Evolutionary conservation across 345 rosid species (phyloP).

Genomic region (Ailanthus altissimus): DNA sequence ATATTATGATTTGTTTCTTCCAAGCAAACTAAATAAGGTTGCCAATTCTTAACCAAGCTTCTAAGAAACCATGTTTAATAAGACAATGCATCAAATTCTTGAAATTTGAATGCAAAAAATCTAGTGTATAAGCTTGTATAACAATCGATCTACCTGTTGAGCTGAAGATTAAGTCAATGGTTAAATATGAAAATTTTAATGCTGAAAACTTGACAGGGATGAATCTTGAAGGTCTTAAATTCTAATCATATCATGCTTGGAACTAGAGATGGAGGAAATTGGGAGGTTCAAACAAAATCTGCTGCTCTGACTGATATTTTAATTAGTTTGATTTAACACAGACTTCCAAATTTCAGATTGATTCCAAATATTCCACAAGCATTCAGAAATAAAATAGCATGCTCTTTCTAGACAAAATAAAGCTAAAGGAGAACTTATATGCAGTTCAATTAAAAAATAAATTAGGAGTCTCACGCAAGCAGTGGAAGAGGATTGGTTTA

Average conservation of each 20-base stretch:
- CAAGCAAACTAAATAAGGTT: neutral
- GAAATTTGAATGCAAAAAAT: slow-evolving; percentile 6
- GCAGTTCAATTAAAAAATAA: neutral
- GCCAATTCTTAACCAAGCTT: neutral
- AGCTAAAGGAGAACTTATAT: neutral
- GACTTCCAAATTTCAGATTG: neutral
- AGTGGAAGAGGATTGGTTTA: neutral
- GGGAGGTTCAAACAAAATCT: neutral
- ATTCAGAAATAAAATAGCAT: neutral
- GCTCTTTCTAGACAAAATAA: neutral
- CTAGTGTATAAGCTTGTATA: neutral
- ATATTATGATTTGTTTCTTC: neutral
- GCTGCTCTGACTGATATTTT: neutral
- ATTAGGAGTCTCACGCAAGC: neutral
- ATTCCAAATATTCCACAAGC: neutral
- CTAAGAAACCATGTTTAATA: neutral
- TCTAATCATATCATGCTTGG: neutral
- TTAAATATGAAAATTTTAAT: neutral
- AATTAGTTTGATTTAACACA: neutral
- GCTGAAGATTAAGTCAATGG: neutral
- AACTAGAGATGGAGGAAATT: neutral
- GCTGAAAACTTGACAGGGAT: neutral
- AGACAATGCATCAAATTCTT: neutral
- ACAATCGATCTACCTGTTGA: neutral
- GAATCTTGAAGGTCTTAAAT: neutral